These are phyloP conservation scores for Pelagomonas calceolata DNA, from an alignment of 108 stramenopile species.

Conservation along the genomic window DNA sequence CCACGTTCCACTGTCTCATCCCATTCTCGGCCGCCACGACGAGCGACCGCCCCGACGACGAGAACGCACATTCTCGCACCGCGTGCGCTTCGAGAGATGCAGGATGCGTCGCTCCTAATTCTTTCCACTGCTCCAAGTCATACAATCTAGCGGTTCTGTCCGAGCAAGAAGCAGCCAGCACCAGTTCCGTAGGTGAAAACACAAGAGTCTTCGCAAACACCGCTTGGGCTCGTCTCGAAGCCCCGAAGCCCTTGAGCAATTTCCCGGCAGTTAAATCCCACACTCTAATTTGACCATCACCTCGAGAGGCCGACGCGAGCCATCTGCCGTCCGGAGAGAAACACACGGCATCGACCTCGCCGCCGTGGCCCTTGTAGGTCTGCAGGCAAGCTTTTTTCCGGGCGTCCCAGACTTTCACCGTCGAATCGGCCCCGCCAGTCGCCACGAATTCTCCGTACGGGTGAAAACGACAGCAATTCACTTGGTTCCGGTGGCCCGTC, in stretches of 20 bases:
- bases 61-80: not conserved
- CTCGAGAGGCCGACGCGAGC: slow-evolving; percentile 13
- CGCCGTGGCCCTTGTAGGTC: slow-evolving; percentile 26
- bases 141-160: not conserved
- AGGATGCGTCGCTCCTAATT: not conserved
- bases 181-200: not conserved
- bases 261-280: slow-evolving; percentile 21
- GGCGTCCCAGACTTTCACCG: slow-evolving; percentile 25
- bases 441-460: slow-evolving; percentile 26
- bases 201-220: not conserved
- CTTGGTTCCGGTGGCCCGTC: slow-evolving; percentile 11
- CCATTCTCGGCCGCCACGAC: not conserved
- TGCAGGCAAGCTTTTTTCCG: slow-evolving; percentile 20
- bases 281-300: slow-evolving; percentile 14
- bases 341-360: slow-evolving; percentile 9
- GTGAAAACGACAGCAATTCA: slow-evolving; percentile 14
- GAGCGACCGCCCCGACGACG: not conserved
- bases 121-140: not conserved
- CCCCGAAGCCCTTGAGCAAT: not conserved
- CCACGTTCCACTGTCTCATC: not conserved
- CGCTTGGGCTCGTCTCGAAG: not conserved
- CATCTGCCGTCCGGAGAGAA: slow-evolving; percentile 26
- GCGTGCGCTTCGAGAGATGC: not conserved
- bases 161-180: not conserved
- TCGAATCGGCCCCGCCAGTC: slow-evolving; percentile 14